Conservation (phyloP, 257 asterid species). For the Coffea eugenioides region DNA sequence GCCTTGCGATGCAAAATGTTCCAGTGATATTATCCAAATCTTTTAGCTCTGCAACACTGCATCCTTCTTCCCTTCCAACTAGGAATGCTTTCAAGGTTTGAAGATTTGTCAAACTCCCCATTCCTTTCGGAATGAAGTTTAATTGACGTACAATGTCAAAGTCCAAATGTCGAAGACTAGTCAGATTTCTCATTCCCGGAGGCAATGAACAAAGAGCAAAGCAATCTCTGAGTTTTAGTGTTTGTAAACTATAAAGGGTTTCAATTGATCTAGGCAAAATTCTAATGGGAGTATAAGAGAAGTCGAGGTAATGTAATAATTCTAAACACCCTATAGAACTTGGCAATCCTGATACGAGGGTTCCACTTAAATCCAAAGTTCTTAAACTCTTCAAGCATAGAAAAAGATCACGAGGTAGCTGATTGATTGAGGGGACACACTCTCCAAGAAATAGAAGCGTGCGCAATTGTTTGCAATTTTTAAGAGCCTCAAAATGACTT, state of each 20-base stretch:
- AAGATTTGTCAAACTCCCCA: constrained; percentile 40
- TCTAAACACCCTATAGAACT: constrained; percentile 12
- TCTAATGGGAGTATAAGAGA: constrained; percentile 39
- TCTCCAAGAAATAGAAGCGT: background rate
- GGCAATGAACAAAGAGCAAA: constrained; percentile 28
- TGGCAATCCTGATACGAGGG: background rate
- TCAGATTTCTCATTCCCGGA: constrained; percentile 27
- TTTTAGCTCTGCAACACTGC: constrained; percentile 36
- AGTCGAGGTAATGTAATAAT: constrained; percentile 32
- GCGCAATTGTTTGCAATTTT: background rate
- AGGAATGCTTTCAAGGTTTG: constrained; percentile 42
- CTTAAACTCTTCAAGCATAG: background rate
- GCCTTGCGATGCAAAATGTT: constrained; percentile 38
- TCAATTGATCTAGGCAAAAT: constrained; percentile 31
- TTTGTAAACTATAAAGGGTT: constrained; percentile 30
- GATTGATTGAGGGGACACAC: background rate
- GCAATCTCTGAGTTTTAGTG: constrained; percentile 40
- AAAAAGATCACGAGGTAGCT: background rate
- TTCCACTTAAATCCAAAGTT: background rate
- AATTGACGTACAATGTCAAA: constrained; percentile 33
- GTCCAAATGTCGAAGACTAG: constrained; percentile 45
- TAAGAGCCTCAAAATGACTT: background rate
- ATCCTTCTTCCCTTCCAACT: constrained; percentile 42
- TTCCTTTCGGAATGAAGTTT: constrained; percentile 37
- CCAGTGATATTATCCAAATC: constrained; percentile 42